A percentile compares a stretch with the other conserved stretches of the same genome.
phyloP scores from a whole-genome alignment of 164 flowering plant species.

The Nymphaea thermarum region DNA sequence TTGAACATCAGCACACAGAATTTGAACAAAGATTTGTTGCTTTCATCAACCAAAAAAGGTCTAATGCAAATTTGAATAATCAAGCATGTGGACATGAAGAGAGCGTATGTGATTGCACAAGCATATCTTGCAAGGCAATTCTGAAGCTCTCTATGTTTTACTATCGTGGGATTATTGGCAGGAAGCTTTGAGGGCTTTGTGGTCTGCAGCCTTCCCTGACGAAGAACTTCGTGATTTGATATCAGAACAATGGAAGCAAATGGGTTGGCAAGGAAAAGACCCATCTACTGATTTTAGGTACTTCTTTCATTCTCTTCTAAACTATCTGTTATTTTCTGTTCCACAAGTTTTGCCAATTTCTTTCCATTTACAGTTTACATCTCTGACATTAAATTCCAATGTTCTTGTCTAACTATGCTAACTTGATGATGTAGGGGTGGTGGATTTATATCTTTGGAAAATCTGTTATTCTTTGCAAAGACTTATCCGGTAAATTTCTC shows the following conservation, averaged over 20 bases:
- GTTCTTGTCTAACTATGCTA: neutral
- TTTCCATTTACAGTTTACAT: neutral
- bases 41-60: no score
- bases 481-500: conserved; percentile 9
- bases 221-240: conserved; percentile 19
- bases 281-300: conserved; percentile 25
- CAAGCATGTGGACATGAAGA: no score
- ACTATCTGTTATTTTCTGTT: neutral
- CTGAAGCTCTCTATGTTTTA: neutral
- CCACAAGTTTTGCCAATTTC: neutral
- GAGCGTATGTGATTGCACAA: no score
- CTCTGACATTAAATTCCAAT: neutral
- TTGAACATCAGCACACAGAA: no score
- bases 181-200: conserved; percentile 20
- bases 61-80: no score
- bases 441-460: conserved; percentile 23
- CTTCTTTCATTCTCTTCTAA: neutral
- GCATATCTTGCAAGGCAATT: neutral
- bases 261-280: conserved; percentile 28
- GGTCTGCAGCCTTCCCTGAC: conserved; percentile 22
- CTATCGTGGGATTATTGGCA: conserved; percentile 3
- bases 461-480: conserved; percentile 20
- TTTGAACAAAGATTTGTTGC: no score
- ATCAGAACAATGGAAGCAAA: conserved; percentile 25
- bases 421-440: conserved; percentile 13